These are phyloP conservation scores for Sesbania bispinosa DNA, from an alignment of 306 rosid species.

Conservation along the genomic window DNA sequence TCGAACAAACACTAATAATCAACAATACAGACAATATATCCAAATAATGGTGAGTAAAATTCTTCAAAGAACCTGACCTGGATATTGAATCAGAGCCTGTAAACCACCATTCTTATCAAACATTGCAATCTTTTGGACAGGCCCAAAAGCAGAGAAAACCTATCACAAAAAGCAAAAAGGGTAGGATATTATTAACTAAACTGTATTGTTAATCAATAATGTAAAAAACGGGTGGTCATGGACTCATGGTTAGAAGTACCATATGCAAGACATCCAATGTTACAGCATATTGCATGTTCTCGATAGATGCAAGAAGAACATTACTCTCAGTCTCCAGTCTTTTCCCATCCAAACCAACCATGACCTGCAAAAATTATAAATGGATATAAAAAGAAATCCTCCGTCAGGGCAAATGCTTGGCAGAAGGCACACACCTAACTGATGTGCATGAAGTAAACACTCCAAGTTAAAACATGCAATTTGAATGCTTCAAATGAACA, in stretches of 20 bases:
- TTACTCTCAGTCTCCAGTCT: slow-evolving; percentile 94
- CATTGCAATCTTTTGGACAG: slow-evolving; percentile 96
- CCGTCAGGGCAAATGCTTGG: slow-evolving; percentile 7
- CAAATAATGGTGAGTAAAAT: neutral
- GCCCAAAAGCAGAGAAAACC: slow-evolving; percentile 96
- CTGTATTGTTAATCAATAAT: neutral
- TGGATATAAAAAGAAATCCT: neutral
- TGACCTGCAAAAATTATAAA: slow-evolving; percentile 46
- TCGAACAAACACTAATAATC: neutral
- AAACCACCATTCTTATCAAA: slow-evolving; percentile 96
- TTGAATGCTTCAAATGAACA: neutral
- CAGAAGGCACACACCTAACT: neutral
- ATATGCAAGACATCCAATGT: slow-evolving; percentile 91
- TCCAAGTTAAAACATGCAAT: neutral
- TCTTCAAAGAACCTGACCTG: slow-evolving; percentile 56
- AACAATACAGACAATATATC: neutral
- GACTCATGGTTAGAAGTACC: slow-evolving; percentile 54
- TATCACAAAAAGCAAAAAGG: neutral
- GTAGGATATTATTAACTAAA: slow-evolving; percentile 16
- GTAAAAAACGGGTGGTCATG: neutral
- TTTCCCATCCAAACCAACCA: slow-evolving; percentile 86
- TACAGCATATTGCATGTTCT: slow-evolving; percentile 98
- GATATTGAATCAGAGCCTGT: slow-evolving; percentile 93
- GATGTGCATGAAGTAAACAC: neutral
- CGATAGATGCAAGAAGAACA: slow-evolving; percentile 98